Percentiles rank a stretch among this genome's conserved stretches.
Evolutionary conservation across 1,284 basidiomycete species (phyloP).

Genomic region (Cerioporus squamosus): DNA sequence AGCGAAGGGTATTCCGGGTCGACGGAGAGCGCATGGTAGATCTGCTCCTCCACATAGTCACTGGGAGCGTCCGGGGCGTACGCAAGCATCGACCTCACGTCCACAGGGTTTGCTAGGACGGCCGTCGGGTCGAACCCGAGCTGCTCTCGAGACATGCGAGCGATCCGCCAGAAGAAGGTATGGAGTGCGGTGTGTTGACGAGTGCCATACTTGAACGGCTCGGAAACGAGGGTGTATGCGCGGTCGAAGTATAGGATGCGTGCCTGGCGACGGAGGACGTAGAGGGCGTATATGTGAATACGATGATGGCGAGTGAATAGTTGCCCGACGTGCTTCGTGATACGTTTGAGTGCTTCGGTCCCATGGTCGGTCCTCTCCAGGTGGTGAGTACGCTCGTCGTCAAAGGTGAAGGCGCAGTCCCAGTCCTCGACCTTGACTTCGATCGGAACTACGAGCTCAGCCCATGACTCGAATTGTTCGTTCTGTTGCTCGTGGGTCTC

Average conservation of each 20-base stretch:
- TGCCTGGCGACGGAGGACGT: background rate
- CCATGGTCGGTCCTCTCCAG: background rate
- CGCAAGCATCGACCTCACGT: background rate
- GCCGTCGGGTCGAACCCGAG: constrained; percentile 21
- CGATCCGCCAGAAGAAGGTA: constrained; percentile 12
- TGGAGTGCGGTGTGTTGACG: background rate
- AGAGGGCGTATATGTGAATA: background rate
- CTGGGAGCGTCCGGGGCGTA: background rate
- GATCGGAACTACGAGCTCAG: background rate
- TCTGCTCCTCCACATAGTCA: background rate
- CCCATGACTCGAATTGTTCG: background rate
- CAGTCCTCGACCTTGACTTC: background rate
- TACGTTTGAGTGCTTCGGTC: background rate
- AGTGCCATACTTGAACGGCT: constrained; percentile 8
- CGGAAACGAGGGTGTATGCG: constrained; percentile 3
- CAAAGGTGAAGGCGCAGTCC: background rate
- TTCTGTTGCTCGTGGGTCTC: too few relatives aligned
- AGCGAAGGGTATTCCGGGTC: too few relatives aligned
- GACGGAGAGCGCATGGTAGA: background rate
- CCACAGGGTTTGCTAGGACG: background rate
- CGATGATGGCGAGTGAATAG: constrained; percentile 3
- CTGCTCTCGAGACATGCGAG: constrained; percentile 3
- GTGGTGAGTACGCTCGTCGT: background rate
- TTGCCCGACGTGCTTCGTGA: background rate
- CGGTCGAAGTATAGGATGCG: constrained; percentile 15